Percentiles rank a stretch among this genome's conserved stretches.
Evolutionary conservation across 2,329 filamentous ascomycete genomes (phyloP).

Genomic region (Zasmidium citrigriseum): DNA sequence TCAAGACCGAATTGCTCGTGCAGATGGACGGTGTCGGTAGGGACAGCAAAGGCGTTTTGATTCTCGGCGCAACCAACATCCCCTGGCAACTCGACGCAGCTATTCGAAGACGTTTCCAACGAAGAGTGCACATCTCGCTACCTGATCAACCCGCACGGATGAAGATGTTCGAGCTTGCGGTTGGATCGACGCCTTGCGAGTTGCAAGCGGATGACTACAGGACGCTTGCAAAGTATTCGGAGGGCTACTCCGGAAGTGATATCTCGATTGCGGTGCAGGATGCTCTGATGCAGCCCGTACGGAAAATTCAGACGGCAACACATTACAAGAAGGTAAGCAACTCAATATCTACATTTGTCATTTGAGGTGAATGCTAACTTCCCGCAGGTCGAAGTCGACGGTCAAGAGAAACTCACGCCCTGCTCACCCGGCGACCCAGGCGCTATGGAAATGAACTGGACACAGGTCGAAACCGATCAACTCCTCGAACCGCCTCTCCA

Average conservation of each 20-base stretch:
- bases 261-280: constrained; percentile 95
- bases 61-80: constrained; percentile 96
- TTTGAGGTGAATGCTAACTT: background rate
- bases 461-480: constrained; percentile 78
- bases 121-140: constrained; percentile 91
- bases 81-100: constrained; percentile 97
- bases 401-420: constrained; percentile 70
- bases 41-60: constrained; percentile 89
- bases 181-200: constrained; percentile 90
- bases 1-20: constrained; percentile 97
- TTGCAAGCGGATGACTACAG: constrained; percentile 77
- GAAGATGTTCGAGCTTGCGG: constrained; percentile 91
- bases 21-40: constrained; percentile 99
- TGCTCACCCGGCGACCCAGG: constrained; percentile 89
- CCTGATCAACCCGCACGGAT: constrained; percentile 85
- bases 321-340: constrained; percentile 84
- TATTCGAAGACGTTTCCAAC: constrained; percentile 93
- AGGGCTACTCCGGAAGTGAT: constrained; percentile 95
- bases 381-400: constrained; percentile 68
- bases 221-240: constrained; percentile 75
- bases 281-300: constrained; percentile 93
- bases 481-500: constrained; percentile 83
- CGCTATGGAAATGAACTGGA: constrained; percentile 92
- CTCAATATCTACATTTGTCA: no score
- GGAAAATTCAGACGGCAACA: constrained; percentile 95